Conservation (phyloP, 2,329 filamentous ascomycete genomes). For the Escovopsis weberi region DNA sequence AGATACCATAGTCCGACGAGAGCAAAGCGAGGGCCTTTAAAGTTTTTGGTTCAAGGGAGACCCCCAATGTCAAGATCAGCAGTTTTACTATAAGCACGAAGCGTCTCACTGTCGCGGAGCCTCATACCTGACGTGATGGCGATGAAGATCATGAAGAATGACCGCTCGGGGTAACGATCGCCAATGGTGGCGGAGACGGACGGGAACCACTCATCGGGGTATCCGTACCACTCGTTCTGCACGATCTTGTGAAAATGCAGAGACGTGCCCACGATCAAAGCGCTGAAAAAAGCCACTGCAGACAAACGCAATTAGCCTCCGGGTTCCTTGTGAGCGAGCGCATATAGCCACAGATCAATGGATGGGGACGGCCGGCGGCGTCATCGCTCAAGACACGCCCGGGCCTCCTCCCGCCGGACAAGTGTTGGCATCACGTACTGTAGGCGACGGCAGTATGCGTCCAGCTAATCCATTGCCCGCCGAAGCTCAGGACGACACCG, state of each 20-base stretch:
- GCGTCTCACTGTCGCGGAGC: not conserved
- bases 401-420: no score
- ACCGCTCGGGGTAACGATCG: constrained; percentile 90
- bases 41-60: no score
- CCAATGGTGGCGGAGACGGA: constrained; percentile 95
- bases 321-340: not conserved
- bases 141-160: constrained; percentile 95
- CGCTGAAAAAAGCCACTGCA: constrained; percentile 70
- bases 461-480: constrained; percentile 83
- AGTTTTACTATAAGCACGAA: not conserved
- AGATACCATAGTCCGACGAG: constrained; percentile 88
- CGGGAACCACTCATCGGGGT: constrained; percentile 91
- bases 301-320: constrained; percentile 8
- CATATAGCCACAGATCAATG: not conserved
- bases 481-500: constrained; percentile 49
- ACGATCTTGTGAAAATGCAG: constrained; percentile 97
- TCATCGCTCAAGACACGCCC: no score
- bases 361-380: not conserved
- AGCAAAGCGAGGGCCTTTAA: constrained; percentile 68
- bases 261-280: constrained; percentile 62
- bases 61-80: constrained; percentile 2
- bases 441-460: constrained; percentile 76
- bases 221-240: constrained; percentile 89
- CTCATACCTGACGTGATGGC: constrained; percentile 73
- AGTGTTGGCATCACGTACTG: constrained; percentile 31